Conservation (phyloP, 192 early-diverging fungal species). For the Podila horticola region DNA sequence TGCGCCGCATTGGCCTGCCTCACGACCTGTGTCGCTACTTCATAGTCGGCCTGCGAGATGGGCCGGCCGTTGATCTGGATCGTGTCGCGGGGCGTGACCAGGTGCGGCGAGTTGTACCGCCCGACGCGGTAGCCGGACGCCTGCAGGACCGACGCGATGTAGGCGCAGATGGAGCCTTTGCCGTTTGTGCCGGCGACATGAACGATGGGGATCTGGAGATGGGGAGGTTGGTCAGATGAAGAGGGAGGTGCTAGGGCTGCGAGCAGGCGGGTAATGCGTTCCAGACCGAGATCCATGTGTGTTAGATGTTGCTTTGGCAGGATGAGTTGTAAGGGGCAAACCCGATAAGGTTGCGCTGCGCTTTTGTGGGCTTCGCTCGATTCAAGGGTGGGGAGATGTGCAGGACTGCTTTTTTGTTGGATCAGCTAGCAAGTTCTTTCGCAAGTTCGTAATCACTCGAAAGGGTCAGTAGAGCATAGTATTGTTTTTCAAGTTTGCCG, state of each 20-base stretch:
- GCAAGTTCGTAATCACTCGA: too few relatives aligned
- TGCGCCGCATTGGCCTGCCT: constrained; percentile 54
- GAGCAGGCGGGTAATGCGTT: constrained; percentile 56
- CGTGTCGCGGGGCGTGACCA: constrained; percentile 89
- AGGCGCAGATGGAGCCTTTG: constrained; percentile 86
- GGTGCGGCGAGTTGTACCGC: constrained; percentile 93
- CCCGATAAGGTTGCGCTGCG: too few relatives aligned
- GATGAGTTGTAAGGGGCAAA: not conserved
- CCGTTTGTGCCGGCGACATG: constrained; percentile 90
- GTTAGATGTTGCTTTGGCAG: too few relatives aligned
- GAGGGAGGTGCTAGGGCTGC: constrained; percentile 29
- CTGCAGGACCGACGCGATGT: constrained; percentile 79
- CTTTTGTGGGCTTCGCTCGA: too few relatives aligned
- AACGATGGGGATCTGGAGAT: constrained; percentile 61
- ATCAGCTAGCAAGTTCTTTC: too few relatives aligned
- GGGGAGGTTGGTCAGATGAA: constrained; percentile 43
- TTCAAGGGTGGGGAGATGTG: too few relatives aligned
- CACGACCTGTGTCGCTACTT: constrained; percentile 76
- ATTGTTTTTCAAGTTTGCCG: too few relatives aligned
- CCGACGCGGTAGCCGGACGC: constrained; percentile 68
- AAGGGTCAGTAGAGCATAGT: too few relatives aligned
- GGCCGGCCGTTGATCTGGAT: constrained; percentile 91
- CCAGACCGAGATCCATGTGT: constrained; percentile 66
- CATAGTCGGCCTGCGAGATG: constrained; percentile 76
- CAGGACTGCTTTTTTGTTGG: too few relatives aligned